These are phyloP conservation scores for Beauveria asiatica DNA, from an alignment of 2,329 filamentous ascomycete species.

Conservation along the genomic window DNA sequence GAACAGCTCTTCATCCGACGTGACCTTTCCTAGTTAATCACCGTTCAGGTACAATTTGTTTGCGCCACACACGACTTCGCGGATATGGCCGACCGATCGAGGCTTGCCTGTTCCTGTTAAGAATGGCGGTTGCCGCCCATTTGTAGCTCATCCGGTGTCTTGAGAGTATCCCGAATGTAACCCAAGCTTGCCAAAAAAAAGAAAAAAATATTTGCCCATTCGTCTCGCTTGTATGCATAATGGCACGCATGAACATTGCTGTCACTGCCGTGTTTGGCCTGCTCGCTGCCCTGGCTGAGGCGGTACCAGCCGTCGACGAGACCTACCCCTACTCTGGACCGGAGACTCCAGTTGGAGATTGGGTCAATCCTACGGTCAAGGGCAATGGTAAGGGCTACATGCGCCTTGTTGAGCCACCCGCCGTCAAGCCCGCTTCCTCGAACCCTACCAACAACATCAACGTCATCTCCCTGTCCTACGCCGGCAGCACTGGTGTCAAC, in stretches of 20 bases:
- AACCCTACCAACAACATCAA: constrained; percentile 44
- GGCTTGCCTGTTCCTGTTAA: background rate
- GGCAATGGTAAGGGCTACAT: constrained; percentile 44
- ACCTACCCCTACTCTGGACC: constrained; percentile 40
- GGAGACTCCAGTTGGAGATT: constrained; percentile 39
- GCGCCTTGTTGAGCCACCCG: constrained; percentile 40
- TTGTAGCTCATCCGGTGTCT: background rate
- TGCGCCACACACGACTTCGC: background rate
- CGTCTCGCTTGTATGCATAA: background rate
- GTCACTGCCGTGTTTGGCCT: background rate
- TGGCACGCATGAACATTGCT: background rate
- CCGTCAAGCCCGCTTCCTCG: constrained; percentile 33
- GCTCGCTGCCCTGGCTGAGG: constrained; percentile 9
- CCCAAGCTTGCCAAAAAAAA: background rate
- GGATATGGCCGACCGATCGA: background rate
- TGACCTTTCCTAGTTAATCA: background rate
- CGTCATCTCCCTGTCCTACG: constrained; percentile 39
- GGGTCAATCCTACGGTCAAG: constrained; percentile 40
- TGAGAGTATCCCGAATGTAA: background rate
- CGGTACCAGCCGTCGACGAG: constrained; percentile 27
- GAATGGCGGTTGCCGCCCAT: background rate
- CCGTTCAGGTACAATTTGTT: background rate
- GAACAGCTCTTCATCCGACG: background rate
- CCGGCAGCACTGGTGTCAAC: constrained; percentile 37
- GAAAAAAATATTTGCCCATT: background rate